These are phyloP conservation scores for Umbelopsis ramanniana DNA, from an alignment of 192 early-diverging fungal species.

Conservation along the genomic window DNA sequence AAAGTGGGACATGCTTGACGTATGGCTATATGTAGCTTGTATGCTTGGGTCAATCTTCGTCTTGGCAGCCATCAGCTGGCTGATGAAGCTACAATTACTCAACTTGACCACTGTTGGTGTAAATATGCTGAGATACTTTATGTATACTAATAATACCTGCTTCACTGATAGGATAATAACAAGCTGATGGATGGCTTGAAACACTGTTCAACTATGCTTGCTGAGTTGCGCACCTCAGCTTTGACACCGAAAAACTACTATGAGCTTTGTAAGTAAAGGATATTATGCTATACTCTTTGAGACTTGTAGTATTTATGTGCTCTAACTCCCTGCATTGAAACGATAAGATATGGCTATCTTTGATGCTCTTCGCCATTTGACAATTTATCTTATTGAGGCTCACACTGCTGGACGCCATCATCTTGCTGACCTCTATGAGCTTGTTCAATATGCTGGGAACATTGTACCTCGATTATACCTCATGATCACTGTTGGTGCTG, in stretches of 20 bases:
- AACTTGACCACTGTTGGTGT: not conserved
- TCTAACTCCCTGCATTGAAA: slow-evolving; percentile 14
- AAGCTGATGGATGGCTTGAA: slow-evolving; percentile 98
- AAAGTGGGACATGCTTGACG: not conserved
- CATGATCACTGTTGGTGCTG: slow-evolving; percentile 98
- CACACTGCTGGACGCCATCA: slow-evolving; percentile 83
- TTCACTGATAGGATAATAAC: slow-evolving; percentile 69
- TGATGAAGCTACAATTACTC: not conserved
- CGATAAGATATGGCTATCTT: slow-evolving; percentile 93
- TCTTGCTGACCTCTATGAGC: slow-evolving; percentile 93
- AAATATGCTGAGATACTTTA: not conserved
- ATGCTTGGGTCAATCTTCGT: not conserved
- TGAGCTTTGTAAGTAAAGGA: slow-evolving; percentile 84
- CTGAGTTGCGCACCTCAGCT: slow-evolving; percentile 92
- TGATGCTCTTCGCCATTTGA: slow-evolving; percentile 94
- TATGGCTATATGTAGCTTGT: not conserved
- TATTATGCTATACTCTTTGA: not conserved
- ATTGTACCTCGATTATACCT: slow-evolving; percentile 98
- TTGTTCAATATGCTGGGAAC: slow-evolving; percentile 98
- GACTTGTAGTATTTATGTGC: not conserved
- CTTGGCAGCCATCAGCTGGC: slow-evolving; percentile 1
- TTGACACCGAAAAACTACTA: slow-evolving; percentile 99
- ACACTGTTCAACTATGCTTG: slow-evolving; percentile 97
- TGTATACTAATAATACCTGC: not conserved
- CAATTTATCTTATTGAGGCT: slow-evolving; percentile 88